Evolutionary conservation across 2,329 filamentous ascomycete genomes (phyloP).

Genomic region (Metarhizium guizhouense): DNA sequence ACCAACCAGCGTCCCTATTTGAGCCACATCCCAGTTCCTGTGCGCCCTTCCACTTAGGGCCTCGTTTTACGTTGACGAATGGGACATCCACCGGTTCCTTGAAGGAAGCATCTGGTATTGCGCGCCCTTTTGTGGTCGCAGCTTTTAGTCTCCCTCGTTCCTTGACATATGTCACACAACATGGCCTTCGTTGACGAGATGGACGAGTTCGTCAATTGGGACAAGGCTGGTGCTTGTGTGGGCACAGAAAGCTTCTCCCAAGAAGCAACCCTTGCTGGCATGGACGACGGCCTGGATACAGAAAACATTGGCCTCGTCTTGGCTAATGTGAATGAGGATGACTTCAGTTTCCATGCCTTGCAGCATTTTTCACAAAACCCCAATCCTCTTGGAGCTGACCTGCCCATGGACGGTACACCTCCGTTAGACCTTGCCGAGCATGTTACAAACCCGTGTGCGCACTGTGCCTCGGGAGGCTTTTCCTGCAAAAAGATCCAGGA

Average conservation of each 20-base stretch:
- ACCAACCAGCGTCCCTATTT: not conserved
- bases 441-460: conserved; percentile 33
- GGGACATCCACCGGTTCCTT: conserved; percentile 7
- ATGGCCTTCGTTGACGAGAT: conserved; percentile 39
- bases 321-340: conserved; percentile 47
- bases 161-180: conserved; percentile 10
- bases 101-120: conserved; percentile 3
- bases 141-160: conserved; percentile 10
- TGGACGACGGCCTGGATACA: conserved; percentile 19
- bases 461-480: conserved; percentile 43
- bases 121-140: not conserved
- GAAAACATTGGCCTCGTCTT: conserved; percentile 44
- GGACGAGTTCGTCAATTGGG: conserved; percentile 59
- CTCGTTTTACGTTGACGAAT: conserved; percentile 6
- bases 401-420: conserved; percentile 14
- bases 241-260: conserved; percentile 23
- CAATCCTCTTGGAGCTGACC: conserved; percentile 17
- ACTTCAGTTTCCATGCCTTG: conserved; percentile 50
- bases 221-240: conserved; percentile 34
- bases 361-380: conserved; percentile 42
- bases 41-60: not conserved
- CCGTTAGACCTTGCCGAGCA: conserved; percentile 16
- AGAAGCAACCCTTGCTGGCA: conserved; percentile 25
- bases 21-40: not conserved
- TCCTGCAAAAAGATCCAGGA: conserved; percentile 53